phyloP scores from a whole-genome alignment of 257 asterid genomes.

The Scutellaria baicalensis region DNA sequence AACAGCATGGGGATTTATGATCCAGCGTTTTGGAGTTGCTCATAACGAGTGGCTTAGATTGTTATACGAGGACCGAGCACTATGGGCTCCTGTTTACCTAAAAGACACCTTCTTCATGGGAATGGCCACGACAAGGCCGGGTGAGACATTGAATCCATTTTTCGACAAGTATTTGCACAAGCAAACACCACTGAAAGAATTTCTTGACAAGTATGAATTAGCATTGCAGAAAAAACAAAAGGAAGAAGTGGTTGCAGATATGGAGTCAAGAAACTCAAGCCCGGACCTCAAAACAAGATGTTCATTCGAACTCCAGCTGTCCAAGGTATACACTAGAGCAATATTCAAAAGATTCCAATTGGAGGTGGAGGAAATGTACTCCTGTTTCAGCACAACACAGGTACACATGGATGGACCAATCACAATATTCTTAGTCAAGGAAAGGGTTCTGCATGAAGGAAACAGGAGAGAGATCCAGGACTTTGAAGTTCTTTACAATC shows the following conservation, averaged over 20 bases:
- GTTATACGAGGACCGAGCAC: conserved; percentile 56
- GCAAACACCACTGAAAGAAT: conserved; percentile 77
- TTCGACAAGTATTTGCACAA: conserved; percentile 68
- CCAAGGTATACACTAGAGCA: conserved; percentile 50
- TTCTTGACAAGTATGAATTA: conserved; percentile 78
- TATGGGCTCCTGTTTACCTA: conserved; percentile 74
- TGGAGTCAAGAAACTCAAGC: conserved; percentile 47
- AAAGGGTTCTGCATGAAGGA: conserved; percentile 52
- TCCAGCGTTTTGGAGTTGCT: conserved; percentile 52
- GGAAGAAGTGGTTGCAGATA: conserved; percentile 64
- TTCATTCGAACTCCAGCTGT: conserved; percentile 62
- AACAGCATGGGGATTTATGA: conserved; percentile 68
- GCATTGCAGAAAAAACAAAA: conserved; percentile 64
- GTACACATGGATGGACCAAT: conserved; percentile 54
- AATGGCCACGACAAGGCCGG: conserved; percentile 49
- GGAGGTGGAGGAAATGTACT: conserved; percentile 86
- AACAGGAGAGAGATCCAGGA: conserved; percentile 57
- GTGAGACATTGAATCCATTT: conserved; percentile 47
- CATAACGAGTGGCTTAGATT: conserved; percentile 73
- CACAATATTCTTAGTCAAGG: conserved; percentile 61
- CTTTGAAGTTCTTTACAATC: conserved; percentile 61
- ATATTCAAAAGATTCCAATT: conserved; percentile 59
- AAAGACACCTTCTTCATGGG: conserved; percentile 65
- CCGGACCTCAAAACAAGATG: conserved; percentile 65
- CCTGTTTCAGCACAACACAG: conserved; percentile 73